phyloP scores from a whole-genome alignment of 2,329 filamentous ascomycete species.

The Ophiosphaerella korrae region DNA sequence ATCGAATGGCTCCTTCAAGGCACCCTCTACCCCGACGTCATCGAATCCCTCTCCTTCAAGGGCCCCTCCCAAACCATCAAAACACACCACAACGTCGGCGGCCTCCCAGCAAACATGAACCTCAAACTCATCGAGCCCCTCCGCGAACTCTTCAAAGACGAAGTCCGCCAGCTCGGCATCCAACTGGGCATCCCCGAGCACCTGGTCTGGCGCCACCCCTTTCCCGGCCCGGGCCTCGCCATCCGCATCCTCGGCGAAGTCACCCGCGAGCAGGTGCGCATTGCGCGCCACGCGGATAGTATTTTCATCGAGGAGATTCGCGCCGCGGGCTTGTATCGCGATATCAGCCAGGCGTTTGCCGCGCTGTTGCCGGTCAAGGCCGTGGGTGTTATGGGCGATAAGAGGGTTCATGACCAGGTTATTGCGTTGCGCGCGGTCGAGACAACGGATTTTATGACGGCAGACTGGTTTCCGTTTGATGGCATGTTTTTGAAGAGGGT shows the following conservation, averaged over 20 bases:
- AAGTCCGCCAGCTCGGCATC: slow-evolving; percentile 72
- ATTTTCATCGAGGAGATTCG: slow-evolving; percentile 81
- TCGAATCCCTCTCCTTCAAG: slow-evolving; percentile 74
- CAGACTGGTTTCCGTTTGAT: slow-evolving; percentile 70
- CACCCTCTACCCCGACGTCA: slow-evolving; percentile 78
- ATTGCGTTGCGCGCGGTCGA: slow-evolving; percentile 67
- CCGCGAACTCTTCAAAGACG: slow-evolving; percentile 81
- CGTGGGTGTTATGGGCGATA: slow-evolving; percentile 73
- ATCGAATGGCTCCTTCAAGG: slow-evolving; percentile 89
- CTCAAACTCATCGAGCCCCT: slow-evolving; percentile 80
- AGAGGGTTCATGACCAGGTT: slow-evolving; percentile 68
- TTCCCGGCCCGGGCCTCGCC: slow-evolving; percentile 76
- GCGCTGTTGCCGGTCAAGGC: slow-evolving; percentile 69
- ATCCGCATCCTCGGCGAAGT: slow-evolving; percentile 86
- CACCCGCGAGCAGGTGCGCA: slow-evolving; percentile 76
- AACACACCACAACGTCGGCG: slow-evolving; percentile 75
- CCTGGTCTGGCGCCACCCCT: slow-evolving; percentile 80
- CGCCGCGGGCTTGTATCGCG: slow-evolving; percentile 71
- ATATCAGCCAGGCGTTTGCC: slow-evolving; percentile 73
- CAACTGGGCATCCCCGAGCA: slow-evolving; percentile 73
- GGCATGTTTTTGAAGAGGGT: slow-evolving; percentile 69
- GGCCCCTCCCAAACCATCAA: slow-evolving; percentile 74
- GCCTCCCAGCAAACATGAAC: slow-evolving; percentile 65
- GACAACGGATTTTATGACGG: slow-evolving; percentile 75
- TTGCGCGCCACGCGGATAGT: slow-evolving; percentile 75